phyloP scores from a whole-genome alignment of 2,329 filamentous ascomycete species.

The Apiospora kogelbergensis region DNA sequence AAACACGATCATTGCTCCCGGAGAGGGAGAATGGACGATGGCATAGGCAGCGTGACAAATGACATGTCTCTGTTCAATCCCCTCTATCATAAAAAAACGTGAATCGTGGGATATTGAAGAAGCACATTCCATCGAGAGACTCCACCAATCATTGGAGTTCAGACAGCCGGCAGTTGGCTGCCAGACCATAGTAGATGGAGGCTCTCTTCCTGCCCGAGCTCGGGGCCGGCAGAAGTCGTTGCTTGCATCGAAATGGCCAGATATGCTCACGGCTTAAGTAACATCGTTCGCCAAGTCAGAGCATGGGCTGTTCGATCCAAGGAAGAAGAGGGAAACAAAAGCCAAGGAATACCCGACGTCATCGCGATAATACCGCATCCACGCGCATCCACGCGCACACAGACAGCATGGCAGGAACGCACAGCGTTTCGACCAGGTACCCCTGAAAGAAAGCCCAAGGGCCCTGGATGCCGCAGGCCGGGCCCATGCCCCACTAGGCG shows the following conservation, averaged over 20 bases:
- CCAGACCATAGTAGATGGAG: neutral
- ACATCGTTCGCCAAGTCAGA: neutral
- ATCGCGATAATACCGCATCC: neutral
- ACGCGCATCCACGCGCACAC: neutral
- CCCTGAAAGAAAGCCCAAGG: neutral
- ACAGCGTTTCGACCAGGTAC: constrained; percentile 1
- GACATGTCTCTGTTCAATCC: neutral
- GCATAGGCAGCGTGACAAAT: neutral
- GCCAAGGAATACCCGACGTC: neutral
- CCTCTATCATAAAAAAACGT: neutral
- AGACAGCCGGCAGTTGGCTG: neutral
- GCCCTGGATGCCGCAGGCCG: neutral
- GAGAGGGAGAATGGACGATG: neutral
- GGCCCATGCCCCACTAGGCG: neutral
- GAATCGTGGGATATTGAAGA: neutral
- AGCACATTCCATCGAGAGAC: neutral
- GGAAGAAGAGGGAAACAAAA: neutral
- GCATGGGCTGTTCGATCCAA: neutral
- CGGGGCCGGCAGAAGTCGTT: neutral
- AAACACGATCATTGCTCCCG: neutral
- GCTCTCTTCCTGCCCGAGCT: neutral
- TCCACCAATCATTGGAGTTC: neutral
- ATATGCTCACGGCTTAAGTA: neutral
- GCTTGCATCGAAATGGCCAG: neutral
- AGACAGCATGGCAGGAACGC: constrained; percentile 1